Conservation (phyloP, 768 basidiomycete species). For the Neoboletus brunneissimus region DNA sequence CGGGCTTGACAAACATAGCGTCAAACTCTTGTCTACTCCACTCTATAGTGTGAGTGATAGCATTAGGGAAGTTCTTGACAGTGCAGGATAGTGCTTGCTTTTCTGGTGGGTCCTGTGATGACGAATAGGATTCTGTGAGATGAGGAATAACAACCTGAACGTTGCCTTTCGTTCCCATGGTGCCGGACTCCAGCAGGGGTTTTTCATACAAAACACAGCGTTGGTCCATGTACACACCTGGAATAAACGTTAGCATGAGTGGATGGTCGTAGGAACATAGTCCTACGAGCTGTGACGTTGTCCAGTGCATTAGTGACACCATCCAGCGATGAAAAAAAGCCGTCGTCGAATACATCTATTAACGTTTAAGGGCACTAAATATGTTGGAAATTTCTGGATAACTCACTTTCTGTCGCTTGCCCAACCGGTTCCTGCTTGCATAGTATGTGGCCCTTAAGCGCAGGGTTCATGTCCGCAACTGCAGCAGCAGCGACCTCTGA, state of each 20-base stretch:
- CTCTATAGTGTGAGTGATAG: constrained; percentile 98
- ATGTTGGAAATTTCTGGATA: neutral
- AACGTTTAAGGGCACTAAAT: constrained; percentile 11
- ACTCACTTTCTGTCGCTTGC: constrained; percentile 85
- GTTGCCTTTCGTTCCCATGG: constrained; percentile 97
- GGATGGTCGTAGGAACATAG: neutral
- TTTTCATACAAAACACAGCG: constrained; percentile 97
- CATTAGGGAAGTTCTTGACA: constrained; percentile 98
- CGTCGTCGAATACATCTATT: constrained; percentile 80
- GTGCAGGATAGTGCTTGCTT: constrained; percentile 97
- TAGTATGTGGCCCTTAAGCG: constrained; percentile 78
- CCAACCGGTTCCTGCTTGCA: constrained; percentile 94
- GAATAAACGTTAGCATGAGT: constrained; percentile 4
- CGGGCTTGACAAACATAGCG: constrained; percentile 88
- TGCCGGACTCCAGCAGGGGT: constrained; percentile 94
- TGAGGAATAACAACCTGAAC: constrained; percentile 93
- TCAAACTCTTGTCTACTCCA: constrained; percentile 96
- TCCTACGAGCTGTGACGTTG: constrained; percentile 91
- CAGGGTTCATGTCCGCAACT: constrained; percentile 94
- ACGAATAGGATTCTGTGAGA: constrained; percentile 93
- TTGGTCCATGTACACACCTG: constrained; percentile 97
- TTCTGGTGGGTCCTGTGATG: constrained; percentile 98
- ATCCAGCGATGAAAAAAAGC: constrained; percentile 84
- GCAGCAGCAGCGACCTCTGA: constrained; percentile 90
- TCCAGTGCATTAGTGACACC: constrained; percentile 97